Evolutionary conservation across 371 early-diverging fungal species (phyloP), one percentile per base, ranked within the genome.

Genomic region (Mortierella sp.): DNA sequence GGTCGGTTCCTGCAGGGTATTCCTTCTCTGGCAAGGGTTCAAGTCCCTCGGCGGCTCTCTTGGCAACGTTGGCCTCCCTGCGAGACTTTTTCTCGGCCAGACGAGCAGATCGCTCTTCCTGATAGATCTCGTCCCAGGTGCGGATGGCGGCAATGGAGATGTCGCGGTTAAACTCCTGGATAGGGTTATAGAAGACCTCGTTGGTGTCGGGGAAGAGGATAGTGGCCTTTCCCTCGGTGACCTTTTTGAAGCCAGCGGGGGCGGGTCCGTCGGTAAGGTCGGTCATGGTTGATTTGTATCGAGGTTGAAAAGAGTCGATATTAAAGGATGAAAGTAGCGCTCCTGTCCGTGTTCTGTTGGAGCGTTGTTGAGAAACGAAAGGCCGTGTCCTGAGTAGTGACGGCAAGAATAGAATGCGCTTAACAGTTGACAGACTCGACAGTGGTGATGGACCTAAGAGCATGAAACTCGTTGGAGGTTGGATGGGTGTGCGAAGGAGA

Each of bases 151-250:
- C 96, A 75, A 96, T 94, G 7, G 95, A 95, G 61, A 68, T 82
- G 48, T 88, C 88, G 14, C 83, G 70, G 73, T 85, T 83, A 44
- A 91, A 84, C 53, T 92, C 88, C 74, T 99, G 98, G 24, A 99
- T 98, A 13, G 99, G 99, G 81, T 99, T 99, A 89, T 99, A 99
- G 86, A 99, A 99, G 19, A 99, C 99, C 78, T 95, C 94, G 85
- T 97, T 95, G 67, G 90, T 88, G 72, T 94, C 94, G 26, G 97
- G 96, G 85, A 97, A 96, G 70, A 96, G 88, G 66, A 98, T 96
- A n/a, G 93, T 94, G 1, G 97, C 97, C 78, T 93, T 87, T 74
- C 96, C 96, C 73, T 96, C 96, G 10, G 90, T 92, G 41, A 96
- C 91, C 63, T 90, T 86, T 55, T 90, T 89, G 85, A 82, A 82